Evolutionary conservation across 257 asterid species (phyloP), one percentile per base, ranked within the genome.

Genomic region (Solanum boliviense): DNA sequence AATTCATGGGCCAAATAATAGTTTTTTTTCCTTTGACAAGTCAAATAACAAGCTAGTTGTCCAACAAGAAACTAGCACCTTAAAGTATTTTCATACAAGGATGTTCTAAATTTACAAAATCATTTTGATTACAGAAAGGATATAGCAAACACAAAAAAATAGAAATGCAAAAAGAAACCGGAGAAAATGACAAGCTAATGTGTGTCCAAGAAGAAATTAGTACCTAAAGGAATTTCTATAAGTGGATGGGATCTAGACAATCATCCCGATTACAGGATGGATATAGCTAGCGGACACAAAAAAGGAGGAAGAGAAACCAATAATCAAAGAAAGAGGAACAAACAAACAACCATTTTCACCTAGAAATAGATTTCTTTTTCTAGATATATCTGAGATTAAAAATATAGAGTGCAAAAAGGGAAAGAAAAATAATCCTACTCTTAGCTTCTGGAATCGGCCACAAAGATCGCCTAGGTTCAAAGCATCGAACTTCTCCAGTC

Each of bases 401-500:
- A 52, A 13, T 6, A 29, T 21, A 20, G 3, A 82, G 44, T 20
- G 44, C 71, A 82, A 48, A 82, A 82, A 48, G 25, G 44, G 7
- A 20, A 41, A 46, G 70, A 29, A 82, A 82, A 23, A 81, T 48
- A 29, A 48, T 41, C 86, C 70, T 31, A 82, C 86, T 48, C 70
- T 82, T 48, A 48, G 44, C 71, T 15, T 6, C 31, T 18, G 71
- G 44, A 82, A 20, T 18, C 20, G 86, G 6, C 86, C 86, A 82
- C 44, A 82, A 31, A 48, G 86, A 29, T 31, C 6, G 18, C 25
- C 36, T 82, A 29, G 44, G 86, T 48, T 82, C 86, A 82, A 82
- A 82, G 65, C 86, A 82, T 21, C 86, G 70, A 82, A 82, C 71
- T 48, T 82, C 86, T 82, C 86, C 86, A 5, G 86, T 82, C 86